Conservation (phyloP, 192 early-diverging fungal genomes). For the Thamnidium elegans region DNA sequence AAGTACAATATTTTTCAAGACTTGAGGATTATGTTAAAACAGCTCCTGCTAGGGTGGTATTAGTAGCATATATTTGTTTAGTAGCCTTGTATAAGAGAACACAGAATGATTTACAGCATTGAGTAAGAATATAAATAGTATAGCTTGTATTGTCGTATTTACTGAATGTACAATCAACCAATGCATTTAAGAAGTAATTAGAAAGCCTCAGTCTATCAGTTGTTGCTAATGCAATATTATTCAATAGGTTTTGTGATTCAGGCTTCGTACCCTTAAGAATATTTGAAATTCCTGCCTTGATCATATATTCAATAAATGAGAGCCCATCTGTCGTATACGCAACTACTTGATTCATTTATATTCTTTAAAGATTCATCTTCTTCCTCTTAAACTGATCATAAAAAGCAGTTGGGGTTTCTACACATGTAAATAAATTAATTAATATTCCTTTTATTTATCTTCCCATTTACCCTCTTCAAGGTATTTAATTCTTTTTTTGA, state of each 20-base stretch:
- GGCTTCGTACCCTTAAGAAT: not conserved
- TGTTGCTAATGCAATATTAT: not conserved
- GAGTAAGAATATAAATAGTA: not conserved
- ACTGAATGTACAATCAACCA: not conserved
- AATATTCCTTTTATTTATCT: too few species aligned
- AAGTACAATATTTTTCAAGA: constrained; percentile 1
- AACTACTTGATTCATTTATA: constrained; percentile 1
- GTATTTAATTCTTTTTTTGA: not conserved
- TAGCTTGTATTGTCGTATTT: not conserved
- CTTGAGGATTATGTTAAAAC: not conserved
- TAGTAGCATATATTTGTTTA: not conserved
- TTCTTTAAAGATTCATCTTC: not conserved
- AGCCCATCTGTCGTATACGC: not conserved
- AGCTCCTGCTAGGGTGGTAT: not conserved
- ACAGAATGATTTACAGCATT: constrained; percentile 1
- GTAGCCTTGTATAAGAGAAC: constrained; percentile 2
- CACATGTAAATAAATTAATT: too few species aligned
- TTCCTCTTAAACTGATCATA: not conserved
- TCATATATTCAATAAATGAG: not conserved
- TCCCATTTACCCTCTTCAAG: not conserved
- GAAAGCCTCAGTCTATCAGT: not conserved
- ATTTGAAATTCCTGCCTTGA: not conserved
- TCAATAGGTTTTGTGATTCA: not conserved
- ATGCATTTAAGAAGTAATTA: not conserved
- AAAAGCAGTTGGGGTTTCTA: not conserved